phyloP scores from a whole-genome alignment of 2,329 filamentous ascomycete species.

The Fusarium staphyleae region DNA sequence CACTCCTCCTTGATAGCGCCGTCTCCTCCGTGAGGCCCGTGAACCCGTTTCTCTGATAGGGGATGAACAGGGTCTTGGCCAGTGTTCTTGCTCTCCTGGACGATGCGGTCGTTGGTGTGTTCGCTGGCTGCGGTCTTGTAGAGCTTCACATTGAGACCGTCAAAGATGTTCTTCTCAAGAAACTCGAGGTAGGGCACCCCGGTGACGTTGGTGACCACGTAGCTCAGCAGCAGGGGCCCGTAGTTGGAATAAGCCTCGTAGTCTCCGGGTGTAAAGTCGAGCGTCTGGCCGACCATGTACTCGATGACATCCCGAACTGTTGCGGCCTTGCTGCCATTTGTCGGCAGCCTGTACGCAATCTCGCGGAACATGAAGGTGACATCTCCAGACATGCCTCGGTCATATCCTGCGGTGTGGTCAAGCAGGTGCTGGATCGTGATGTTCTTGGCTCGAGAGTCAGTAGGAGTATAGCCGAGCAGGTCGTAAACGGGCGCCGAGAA shows the following conservation, averaged over 20 bases:
- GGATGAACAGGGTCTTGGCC: slow-evolving; percentile 14
- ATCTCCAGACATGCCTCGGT: slow-evolving; percentile 10
- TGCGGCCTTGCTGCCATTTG: slow-evolving; percentile 17
- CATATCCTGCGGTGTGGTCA: slow-evolving; percentile 20
- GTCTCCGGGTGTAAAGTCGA: slow-evolving; percentile 21
- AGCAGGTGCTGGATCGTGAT: slow-evolving; percentile 31
- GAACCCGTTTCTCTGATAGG: background rate
- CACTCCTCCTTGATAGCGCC: slow-evolving; percentile 33
- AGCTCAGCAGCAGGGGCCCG: slow-evolving; percentile 19
- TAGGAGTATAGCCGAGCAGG: slow-evolving; percentile 18
- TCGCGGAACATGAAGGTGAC: slow-evolving; percentile 15
- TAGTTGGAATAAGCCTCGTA: slow-evolving; percentile 27
- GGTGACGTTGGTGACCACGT: slow-evolving; percentile 24
- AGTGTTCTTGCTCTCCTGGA: slow-evolving; percentile 24
- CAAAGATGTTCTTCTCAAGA: slow-evolving; percentile 19
- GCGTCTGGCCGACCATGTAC: slow-evolving; percentile 17
- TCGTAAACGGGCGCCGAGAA: slow-evolving; percentile 18
- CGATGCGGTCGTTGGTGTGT: slow-evolving; percentile 15
- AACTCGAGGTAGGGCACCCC: slow-evolving; percentile 23
- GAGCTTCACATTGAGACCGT: slow-evolving; percentile 17
- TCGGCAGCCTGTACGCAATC: slow-evolving; percentile 6
- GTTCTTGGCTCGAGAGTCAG: slow-evolving; percentile 6
- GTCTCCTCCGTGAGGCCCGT: slow-evolving; percentile 16
- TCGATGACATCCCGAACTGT: slow-evolving; percentile 27
- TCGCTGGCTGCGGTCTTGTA: slow-evolving; percentile 10